Evolutionary conservation across 441 rosid species (phyloP).

Genomic region (Theobroma grandiflorum): DNA sequence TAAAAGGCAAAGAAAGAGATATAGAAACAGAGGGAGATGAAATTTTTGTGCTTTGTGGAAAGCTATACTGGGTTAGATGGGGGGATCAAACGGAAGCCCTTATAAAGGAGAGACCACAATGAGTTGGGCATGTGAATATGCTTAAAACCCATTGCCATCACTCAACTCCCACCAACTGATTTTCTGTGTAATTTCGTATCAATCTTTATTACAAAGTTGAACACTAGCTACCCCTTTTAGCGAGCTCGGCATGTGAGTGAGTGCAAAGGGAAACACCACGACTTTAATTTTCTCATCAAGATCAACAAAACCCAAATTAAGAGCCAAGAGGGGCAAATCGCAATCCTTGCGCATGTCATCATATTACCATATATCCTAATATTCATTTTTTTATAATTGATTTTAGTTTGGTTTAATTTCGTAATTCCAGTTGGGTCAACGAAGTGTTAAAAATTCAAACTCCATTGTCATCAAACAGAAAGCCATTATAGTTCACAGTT

Average conservation of each 20-base stretch:
- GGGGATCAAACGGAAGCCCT: slow-evolving; percentile 21
- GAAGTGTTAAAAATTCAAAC: background rate
- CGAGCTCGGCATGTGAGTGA: slow-evolving; percentile 9
- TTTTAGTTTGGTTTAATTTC: too few relatives aligned
- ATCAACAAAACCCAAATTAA: background rate
- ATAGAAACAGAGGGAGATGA: background rate
- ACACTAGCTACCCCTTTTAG: slow-evolving; percentile 14
- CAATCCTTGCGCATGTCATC: too few relatives aligned
- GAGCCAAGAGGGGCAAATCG: background rate
- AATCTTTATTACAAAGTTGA: slow-evolving; percentile 41
- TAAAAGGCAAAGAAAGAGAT: slow-evolving; percentile 15
- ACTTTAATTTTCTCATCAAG: background rate
- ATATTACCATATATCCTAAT: too few relatives aligned
- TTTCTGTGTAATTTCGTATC: slow-evolving; percentile 13
- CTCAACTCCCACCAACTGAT: slow-evolving; percentile 48
- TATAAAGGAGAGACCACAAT: slow-evolving; percentile 28
- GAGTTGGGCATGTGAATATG: slow-evolving; percentile 45
- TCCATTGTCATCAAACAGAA: slow-evolving; percentile 7
- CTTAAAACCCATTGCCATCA: slow-evolving; percentile 29
- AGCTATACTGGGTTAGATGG: slow-evolving; percentile 20
- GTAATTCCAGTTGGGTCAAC: too few relatives aligned
- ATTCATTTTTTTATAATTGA: too few relatives aligned
- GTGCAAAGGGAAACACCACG: background rate
- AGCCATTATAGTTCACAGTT: slow-evolving; percentile 47
- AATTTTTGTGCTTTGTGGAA: background rate